Evolutionary conservation across 108 stramenopile genomes (phyloP).

Genomic region (Conticribra weissflogii): DNA sequence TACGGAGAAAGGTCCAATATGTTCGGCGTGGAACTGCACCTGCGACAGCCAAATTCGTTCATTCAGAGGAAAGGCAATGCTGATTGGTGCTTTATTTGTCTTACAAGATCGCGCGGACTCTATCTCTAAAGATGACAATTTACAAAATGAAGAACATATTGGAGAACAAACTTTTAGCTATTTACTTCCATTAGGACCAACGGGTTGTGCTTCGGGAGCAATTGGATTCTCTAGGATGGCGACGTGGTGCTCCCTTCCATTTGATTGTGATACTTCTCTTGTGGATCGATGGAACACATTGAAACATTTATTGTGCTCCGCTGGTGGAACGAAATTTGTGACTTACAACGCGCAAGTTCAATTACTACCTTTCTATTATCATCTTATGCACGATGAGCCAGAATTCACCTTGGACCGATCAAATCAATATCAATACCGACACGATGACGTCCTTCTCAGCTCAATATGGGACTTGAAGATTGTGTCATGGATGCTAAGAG

Average conservation of each 20-base stretch:
- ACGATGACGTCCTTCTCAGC: slow-evolving; percentile 21
- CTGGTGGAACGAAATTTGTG: slow-evolving; percentile 22
- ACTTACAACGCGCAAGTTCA: slow-evolving; percentile 51
- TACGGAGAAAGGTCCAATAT: slow-evolving; percentile 31
- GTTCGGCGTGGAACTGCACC: slow-evolving; percentile 52
- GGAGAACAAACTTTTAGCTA: not conserved
- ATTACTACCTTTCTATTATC: slow-evolving; percentile 43
- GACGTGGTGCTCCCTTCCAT: slow-evolving; percentile 34
- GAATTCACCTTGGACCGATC: too few relatives aligned
- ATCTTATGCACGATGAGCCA: slow-evolving; percentile 38
- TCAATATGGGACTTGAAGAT: slow-evolving; percentile 51
- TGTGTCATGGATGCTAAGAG: slow-evolving; percentile 48
- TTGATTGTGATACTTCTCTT: slow-evolving; percentile 42
- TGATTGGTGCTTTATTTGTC: slow-evolving; percentile 57
- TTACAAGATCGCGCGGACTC: slow-evolving; percentile 8
- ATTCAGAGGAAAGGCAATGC: slow-evolving; percentile 23
- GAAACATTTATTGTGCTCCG: slow-evolving; percentile 31
- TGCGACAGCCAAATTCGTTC: slow-evolving; percentile 54
- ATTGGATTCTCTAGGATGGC: slow-evolving; percentile 24
- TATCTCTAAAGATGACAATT: slow-evolving; percentile 4
- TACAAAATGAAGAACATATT: not conserved
- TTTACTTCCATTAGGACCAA: slow-evolving; percentile 46
- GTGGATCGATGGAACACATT: slow-evolving; percentile 42
- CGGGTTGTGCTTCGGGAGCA: not conserved
- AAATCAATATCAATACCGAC: not conserved